Percentiles rank a stretch among this genome's conserved stretches.
These are phyloP conservation scores for Talaromyces rugulosus DNA, from an alignment of 2,329 filamentous ascomycete species.

Conservation along the genomic window DNA sequence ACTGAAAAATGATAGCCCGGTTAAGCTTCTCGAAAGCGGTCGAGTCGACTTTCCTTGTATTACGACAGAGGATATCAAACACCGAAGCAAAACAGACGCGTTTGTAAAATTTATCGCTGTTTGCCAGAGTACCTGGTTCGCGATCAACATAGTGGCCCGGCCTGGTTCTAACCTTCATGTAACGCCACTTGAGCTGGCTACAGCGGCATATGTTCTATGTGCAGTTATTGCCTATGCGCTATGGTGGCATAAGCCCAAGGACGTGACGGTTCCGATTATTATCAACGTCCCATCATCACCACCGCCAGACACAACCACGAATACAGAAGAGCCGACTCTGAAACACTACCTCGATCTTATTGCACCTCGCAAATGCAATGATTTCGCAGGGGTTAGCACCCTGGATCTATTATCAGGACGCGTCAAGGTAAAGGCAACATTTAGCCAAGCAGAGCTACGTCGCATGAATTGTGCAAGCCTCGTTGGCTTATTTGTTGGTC, in stretches of 20 bases:
- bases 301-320: neutral
- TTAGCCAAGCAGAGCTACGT: too few relatives aligned
- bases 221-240: constrained; percentile 10
- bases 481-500: neutral
- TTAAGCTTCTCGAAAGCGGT: constrained; percentile 6
- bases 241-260: constrained; percentile 18
- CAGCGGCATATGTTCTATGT: constrained; percentile 14
- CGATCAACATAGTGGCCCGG: constrained; percentile 12
- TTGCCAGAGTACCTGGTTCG: constrained; percentile 12
- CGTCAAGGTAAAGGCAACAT: too few relatives aligned
- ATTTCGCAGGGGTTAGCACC: too few relatives aligned
- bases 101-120: constrained; percentile 13
- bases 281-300: constrained; percentile 4
- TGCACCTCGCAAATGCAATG: too few relatives aligned
- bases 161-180: constrained; percentile 11
- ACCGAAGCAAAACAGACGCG: constrained; percentile 14
- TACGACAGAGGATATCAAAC: constrained; percentile 13
- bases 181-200: constrained; percentile 12
- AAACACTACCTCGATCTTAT: too few relatives aligned
- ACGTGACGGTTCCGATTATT: constrained; percentile 15
- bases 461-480: neutral
- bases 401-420: too few relatives aligned
- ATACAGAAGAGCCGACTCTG: neutral
- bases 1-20: neutral
- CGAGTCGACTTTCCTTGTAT: constrained; percentile 9